A percentile compares a stretch with the other conserved stretches of the same genome.
Evolutionary conservation across 352 stramenopile species (phyloP).

Genomic region (Aphanomyces invadans): DNA sequence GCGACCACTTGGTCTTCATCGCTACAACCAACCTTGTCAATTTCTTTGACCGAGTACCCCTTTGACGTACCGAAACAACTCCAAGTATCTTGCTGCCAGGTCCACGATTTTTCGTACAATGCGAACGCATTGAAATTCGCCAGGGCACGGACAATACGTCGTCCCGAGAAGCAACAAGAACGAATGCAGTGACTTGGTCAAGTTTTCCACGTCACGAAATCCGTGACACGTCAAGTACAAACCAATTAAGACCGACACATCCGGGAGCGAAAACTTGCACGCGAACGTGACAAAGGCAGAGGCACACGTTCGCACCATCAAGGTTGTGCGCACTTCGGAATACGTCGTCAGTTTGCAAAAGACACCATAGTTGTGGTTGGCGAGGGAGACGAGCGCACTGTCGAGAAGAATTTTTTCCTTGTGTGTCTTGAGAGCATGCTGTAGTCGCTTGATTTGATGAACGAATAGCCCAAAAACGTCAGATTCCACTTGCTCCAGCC

Average conservation of each 20-base stretch:
- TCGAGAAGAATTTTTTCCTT: conserved; percentile 23
- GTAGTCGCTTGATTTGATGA: conserved; percentile 12
- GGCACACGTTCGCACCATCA: neutral
- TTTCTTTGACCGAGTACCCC: neutral
- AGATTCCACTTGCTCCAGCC: neutral
- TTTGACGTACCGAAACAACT: neutral
- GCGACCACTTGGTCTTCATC: conserved; percentile 18
- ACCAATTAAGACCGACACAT: neutral
- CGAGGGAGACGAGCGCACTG: neutral
- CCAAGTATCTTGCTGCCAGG: neutral
- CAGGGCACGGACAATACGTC: neutral
- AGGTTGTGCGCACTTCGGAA: neutral
- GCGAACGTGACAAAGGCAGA: conserved; percentile 11
- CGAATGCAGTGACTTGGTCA: conserved; percentile 3
- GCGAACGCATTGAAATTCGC: conserved; percentile 4
- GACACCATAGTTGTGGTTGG: conserved; percentile 6
- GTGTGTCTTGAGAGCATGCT: conserved; percentile 23
- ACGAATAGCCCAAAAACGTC: conserved; percentile 1
- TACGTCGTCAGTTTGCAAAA: conserved; percentile 16
- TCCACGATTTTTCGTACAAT: conserved; percentile 14
- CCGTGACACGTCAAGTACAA: conserved; percentile 1
- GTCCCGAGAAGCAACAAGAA: conserved; percentile 8
- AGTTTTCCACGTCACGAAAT: neutral
- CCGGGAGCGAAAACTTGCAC: conserved; percentile 2
- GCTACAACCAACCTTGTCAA: neutral